Evolutionary conservation across 441 rosid species (phyloP).

Genomic region (Gossypium davidsonii): DNA sequence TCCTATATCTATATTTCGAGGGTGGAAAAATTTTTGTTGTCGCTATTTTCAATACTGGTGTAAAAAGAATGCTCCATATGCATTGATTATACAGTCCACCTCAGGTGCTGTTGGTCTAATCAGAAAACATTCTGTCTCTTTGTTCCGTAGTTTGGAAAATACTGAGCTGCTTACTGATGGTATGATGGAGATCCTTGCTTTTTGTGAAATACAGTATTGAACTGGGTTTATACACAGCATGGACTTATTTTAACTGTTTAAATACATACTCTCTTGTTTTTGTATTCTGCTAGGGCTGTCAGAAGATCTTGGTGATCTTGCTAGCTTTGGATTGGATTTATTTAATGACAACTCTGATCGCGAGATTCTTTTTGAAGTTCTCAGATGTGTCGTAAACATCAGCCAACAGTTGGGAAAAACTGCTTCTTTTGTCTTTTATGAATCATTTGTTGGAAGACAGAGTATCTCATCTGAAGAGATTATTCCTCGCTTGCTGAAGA

Average conservation of each 20-base stretch:
- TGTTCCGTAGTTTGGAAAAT: conserved; percentile 65
- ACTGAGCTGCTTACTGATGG: conserved; percentile 72
- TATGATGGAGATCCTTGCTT: conserved; percentile 25
- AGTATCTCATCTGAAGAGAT: conserved; percentile 65
- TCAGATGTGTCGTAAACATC: conserved; percentile 51
- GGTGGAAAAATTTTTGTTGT: conserved; percentile 76
- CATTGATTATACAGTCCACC: conserved; percentile 54
- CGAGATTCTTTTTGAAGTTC: conserved; percentile 63
- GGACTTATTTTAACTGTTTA: conserved; percentile 3
- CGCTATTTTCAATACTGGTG: conserved; percentile 86
- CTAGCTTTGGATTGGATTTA: conserved; percentile 39
- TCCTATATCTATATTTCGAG: conserved; percentile 46
- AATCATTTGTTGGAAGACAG: conserved; percentile 55
- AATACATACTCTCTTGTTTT: conserved; percentile 16
- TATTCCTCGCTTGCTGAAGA: conserved; percentile 66
- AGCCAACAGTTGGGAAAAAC: conserved; percentile 81
- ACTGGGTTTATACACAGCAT: background rate
- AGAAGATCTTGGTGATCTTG: conserved; percentile 41
- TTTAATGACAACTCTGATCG: conserved; percentile 40
- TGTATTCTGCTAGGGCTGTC: conserved; percentile 43
- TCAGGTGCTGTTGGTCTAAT: conserved; percentile 74
- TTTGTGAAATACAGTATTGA: conserved; percentile 9
- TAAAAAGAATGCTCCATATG: conserved; percentile 64
- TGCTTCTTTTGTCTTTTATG: conserved; percentile 75
- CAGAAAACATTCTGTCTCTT: conserved; percentile 71